Evolutionary conservation across 1,284 basidiomycete genomes (phyloP), one percentile per base, ranked within the genome.

Genomic region (Wallemia mellicola): DNA sequence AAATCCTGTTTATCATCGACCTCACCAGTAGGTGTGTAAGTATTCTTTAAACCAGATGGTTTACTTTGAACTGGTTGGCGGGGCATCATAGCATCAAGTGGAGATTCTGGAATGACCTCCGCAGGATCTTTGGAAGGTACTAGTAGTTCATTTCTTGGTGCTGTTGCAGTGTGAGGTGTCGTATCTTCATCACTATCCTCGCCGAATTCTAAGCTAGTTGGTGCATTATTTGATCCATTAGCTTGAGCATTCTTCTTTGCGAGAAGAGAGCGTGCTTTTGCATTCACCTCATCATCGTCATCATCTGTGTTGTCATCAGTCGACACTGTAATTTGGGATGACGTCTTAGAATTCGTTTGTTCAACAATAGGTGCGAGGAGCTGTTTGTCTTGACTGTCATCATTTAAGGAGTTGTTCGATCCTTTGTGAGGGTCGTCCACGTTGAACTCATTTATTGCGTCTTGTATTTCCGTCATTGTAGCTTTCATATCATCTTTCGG

Each of bases 401-500:
- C n/a, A n/a, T n/a, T n/a, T n/a, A n/a, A n/a, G n/a, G n/a, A n/a
- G n/a, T n/a, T n/a, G n/a, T n/a, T n/a, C n/a, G n/a, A n/a, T n/a
- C n/a, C 73, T 28, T 54, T 57, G 27, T 54, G n/a, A 9, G 56
- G 25, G 17, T 61, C 60, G 30, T 58, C 69, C 17, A 63, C 66
- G 14, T 78, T 81, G 32, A 85, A 77, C 64, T 83, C 80, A 63
- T 84, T 81, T 63, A 89, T 86, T 9, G 85, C 86, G 64, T 83
- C 72, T 69, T 88, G 83, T 11, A 89, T 83, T 62, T 89, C 84
- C 2, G 83, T 85, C 74, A 89, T 76, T 1, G 86, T 89, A 1
- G 79, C 80, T 58, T 77, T 77, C 83, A 88, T 86, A 63, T 84
- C 78, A 48, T n/a, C 68, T 69, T 59, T 63, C 78, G 76, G 59